Base-by-base conservation (phyloP, 805 yeast genomes). In the Saturnispora sekii region DNA sequence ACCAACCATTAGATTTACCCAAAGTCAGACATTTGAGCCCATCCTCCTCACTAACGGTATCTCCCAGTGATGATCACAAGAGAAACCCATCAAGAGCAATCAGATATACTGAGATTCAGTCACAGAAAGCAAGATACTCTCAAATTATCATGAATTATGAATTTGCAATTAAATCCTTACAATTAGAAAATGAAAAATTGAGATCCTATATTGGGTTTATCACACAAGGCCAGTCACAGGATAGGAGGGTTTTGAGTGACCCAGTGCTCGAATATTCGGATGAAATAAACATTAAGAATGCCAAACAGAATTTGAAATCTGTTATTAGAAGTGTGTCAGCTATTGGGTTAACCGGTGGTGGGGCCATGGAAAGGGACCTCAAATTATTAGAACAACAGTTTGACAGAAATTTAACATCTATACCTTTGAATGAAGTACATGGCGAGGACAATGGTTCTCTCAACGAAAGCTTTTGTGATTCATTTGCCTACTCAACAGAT, bases 171-270 rank as follows among this genome's bases (percentile, higher is more conserved):
- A 74, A 72, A 54, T 73, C 79, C 9, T 59, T 76, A 48, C 68
- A 70, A 50, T 57, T 75, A 44, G 79, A 76, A 53, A 75, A 74
- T 55, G 81, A 76, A 45, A 75, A 76, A 53, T 62, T 76, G 32
- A 63, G 73, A 45, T 73, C 79, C 32, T 76, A 74, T 53, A 76
- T 76, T 56, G 80, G 80, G 9, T 76, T 74, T 49, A 70, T 74
- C 48, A 60, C 74, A 40, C 80, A 76, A 52, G 70, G 7, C 26
- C 26, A 21, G 26, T 8, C 26, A 21, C 26, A 21, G 26, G 73
- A 47, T 69, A 38, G 11, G 35, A 43, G 8, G 46, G 46, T 18
- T 15, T 32, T 16, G 18, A 44, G 8, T 14, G 18, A 53, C 17
- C n/a, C 50, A 28, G 57, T 57, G 33, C 56, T 55, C 43, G 77